These are phyloP conservation scores for Boletus insuetus DNA, from an alignment of 768 basidiomycete genomes.

Conservation along the genomic window DNA sequence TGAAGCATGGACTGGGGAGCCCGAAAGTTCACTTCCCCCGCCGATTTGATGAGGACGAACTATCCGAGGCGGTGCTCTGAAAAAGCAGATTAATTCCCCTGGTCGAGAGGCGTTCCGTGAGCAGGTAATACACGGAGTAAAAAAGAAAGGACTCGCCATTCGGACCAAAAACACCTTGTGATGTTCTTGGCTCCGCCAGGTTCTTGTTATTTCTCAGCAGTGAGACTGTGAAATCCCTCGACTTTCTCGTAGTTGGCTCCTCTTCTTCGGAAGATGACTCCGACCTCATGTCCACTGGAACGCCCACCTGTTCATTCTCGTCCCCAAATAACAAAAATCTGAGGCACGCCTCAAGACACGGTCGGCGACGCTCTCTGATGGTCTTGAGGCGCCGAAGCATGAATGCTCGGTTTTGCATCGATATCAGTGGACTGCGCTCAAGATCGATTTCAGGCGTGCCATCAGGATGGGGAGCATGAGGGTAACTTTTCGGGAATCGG, in stretches of 20 bases:
- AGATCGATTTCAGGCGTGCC: slow-evolving; percentile 76
- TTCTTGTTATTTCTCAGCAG: slow-evolving; percentile 69
- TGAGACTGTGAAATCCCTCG: slow-evolving; percentile 51
- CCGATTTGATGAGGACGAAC: slow-evolving; percentile 47
- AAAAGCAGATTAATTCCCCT: slow-evolving; percentile 90
- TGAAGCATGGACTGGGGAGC: slow-evolving; percentile 38
- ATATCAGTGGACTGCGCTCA: slow-evolving; percentile 79
- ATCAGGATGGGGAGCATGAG: slow-evolving; percentile 56
- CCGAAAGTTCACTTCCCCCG: slow-evolving; percentile 44
- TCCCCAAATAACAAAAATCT: slow-evolving; percentile 74
- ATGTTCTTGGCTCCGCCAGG: slow-evolving; percentile 78
- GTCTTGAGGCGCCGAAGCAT: slow-evolving; percentile 74
- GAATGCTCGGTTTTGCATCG: slow-evolving; percentile 70
- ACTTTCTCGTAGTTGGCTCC: slow-evolving; percentile 40
- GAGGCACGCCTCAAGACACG: slow-evolving; percentile 82
- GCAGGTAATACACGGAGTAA: neutral
- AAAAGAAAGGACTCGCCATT: slow-evolving; percentile 54
- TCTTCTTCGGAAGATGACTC: slow-evolving; percentile 72
- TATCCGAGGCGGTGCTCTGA: slow-evolving; percentile 70
- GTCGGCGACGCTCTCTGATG: slow-evolving; percentile 69
- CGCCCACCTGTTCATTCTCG: slow-evolving; percentile 51
- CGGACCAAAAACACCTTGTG: slow-evolving; percentile 85
- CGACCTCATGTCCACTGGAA: slow-evolving; percentile 42
- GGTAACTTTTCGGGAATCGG: slow-evolving; percentile 84
- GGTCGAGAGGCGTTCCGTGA: slow-evolving; percentile 1